Evolutionary conservation across 1,284 basidiomycete species (phyloP).

Genomic region (Athelia psychrophila): DNA sequence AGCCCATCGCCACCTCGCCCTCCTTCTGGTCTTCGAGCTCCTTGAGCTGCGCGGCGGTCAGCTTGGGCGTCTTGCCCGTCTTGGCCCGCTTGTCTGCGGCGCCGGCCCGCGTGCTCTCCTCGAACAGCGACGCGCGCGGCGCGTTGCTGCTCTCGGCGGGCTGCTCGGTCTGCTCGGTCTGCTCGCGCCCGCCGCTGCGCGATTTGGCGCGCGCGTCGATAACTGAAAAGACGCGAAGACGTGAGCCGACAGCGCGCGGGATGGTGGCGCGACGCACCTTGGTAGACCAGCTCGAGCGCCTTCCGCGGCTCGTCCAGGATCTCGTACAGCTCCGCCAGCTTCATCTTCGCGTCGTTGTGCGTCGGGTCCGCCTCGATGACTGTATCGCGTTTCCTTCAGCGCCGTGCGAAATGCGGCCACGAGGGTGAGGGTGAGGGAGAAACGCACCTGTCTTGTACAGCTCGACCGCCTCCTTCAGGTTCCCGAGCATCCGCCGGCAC

Average conservation of each 20-base stretch:
- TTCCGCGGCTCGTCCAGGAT: slow-evolving; percentile 75
- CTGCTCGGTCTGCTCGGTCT: slow-evolving; percentile 10
- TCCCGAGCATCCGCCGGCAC: slow-evolving; percentile 72
- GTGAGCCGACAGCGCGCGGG: background rate
- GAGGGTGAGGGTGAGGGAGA: background rate
- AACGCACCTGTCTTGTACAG: slow-evolving; percentile 77
- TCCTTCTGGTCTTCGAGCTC: slow-evolving; percentile 64
- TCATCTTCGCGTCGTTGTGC: slow-evolving; percentile 82
- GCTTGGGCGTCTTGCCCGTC: slow-evolving; percentile 22
- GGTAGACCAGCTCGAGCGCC: slow-evolving; percentile 83
- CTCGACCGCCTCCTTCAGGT: slow-evolving; percentile 74
- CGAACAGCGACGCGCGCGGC: slow-evolving; percentile 49
- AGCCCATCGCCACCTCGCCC: slow-evolving; percentile 52
- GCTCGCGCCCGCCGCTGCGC: slow-evolving; percentile 24
- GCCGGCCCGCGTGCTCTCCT: slow-evolving; percentile 38
- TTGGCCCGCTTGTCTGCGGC: slow-evolving; percentile 32
- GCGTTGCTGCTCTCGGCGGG: slow-evolving; percentile 20
- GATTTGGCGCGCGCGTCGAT: slow-evolving; percentile 65
- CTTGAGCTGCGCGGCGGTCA: slow-evolving; percentile 48
- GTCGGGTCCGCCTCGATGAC: slow-evolving; percentile 74
- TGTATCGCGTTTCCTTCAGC: slow-evolving; percentile 25
- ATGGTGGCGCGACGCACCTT: slow-evolving; percentile 50
- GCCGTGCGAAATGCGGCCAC: slow-evolving; percentile 6
- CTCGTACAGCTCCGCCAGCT: slow-evolving; percentile 89
- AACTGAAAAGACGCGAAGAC: slow-evolving; percentile 35